A percentile compares a stretch with the other conserved stretches of the same genome.
These are phyloP conservation scores for Intubia oerlemansii DNA, from an alignment of 2,329 filamentous ascomycete genomes.

Conservation along the genomic window DNA sequence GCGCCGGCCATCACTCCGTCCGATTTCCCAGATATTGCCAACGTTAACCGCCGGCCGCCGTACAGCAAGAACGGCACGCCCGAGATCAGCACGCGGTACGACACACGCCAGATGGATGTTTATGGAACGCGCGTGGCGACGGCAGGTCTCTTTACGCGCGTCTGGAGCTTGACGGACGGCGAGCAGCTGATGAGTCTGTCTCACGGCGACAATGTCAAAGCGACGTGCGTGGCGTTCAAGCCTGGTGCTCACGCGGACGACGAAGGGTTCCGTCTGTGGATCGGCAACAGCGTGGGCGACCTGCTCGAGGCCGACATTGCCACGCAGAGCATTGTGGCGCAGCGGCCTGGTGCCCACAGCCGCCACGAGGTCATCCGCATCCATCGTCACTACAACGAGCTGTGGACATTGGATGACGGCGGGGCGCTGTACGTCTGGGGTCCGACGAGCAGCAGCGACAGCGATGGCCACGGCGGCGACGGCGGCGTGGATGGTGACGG, in stretches of 20 bases:
- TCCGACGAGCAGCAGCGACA: too few relatives aligned
- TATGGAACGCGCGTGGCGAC: slow-evolving; percentile 79
- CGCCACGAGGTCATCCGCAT: slow-evolving; percentile 68
- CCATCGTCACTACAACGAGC: slow-evolving; percentile 64
- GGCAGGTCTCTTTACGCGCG: slow-evolving; percentile 65
- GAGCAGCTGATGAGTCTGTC: slow-evolving; percentile 61
- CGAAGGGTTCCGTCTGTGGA: slow-evolving; percentile 68
- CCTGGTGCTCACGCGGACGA: slow-evolving; percentile 56
- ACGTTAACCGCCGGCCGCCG: slow-evolving; percentile 67
- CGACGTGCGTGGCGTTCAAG: slow-evolving; percentile 68
- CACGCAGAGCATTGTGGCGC: slow-evolving; percentile 47
- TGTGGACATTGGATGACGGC: slow-evolving; percentile 87
- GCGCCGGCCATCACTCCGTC: not conserved
- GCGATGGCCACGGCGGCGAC: slow-evolving; percentile 23
- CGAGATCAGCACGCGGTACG: slow-evolving; percentile 69
- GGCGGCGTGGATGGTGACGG: slow-evolving; percentile 10
- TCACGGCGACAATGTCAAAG: slow-evolving; percentile 70
- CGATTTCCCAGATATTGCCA: slow-evolving; percentile 70
- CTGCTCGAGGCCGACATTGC: slow-evolving; percentile 72
- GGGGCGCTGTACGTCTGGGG: slow-evolving; percentile 78
- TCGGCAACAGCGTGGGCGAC: slow-evolving; percentile 76
- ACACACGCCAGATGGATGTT: slow-evolving; percentile 67
- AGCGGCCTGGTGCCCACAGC: slow-evolving; percentile 51
- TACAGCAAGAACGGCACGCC: slow-evolving; percentile 47
- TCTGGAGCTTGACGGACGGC: slow-evolving; percentile 71